A percentile compares a stretch with the other conserved stretches of the same genome.
phyloP scores from a whole-genome alignment of 179 eudicot species.

The Beta corolliflora region DNA sequence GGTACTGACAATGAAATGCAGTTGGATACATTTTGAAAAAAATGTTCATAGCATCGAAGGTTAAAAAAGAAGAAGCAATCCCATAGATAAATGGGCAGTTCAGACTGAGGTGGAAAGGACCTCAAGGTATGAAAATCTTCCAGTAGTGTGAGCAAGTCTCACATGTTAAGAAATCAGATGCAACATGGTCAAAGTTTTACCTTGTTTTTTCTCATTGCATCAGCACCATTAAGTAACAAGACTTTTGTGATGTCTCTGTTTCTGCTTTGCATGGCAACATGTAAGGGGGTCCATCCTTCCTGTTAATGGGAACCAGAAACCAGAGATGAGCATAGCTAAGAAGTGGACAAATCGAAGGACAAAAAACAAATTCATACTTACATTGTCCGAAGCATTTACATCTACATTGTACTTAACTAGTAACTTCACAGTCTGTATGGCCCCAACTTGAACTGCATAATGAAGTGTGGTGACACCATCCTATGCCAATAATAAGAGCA shows the following conservation, averaged over 20 bases:
- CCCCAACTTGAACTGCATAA: conserved; percentile 96
- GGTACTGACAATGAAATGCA: background rate
- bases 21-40: background rate
- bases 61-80: background rate
- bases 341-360: background rate
- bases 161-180: conserved; percentile 5
- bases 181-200: conserved; percentile 35
- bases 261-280: conserved; percentile 87
- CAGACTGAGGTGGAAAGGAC: background rate
- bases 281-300: conserved; percentile 98
- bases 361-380: conserved; percentile 36
- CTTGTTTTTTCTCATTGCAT: conserved; percentile 70
- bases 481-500: conserved; percentile 36
- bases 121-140: background rate
- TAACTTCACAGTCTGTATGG: conserved; percentile 89
- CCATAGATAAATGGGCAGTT: background rate
- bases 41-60: too few relatives aligned
- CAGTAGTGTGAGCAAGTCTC: conserved; percentile 6
- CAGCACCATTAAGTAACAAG: conserved; percentile 83
- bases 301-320: conserved; percentile 26
- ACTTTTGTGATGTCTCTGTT: conserved; percentile 82
- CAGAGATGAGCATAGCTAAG: conserved; percentile 8
- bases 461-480: conserved; percentile 90
- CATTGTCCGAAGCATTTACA: conserved; percentile 72
- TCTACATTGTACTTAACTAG: conserved; percentile 78